A percentile compares a stretch with the other conserved stretches of the same genome.
These are phyloP conservation scores for Rhododendron griersonianum DNA, from an alignment of 148 eudicot species.

Conservation along the genomic window DNA sequence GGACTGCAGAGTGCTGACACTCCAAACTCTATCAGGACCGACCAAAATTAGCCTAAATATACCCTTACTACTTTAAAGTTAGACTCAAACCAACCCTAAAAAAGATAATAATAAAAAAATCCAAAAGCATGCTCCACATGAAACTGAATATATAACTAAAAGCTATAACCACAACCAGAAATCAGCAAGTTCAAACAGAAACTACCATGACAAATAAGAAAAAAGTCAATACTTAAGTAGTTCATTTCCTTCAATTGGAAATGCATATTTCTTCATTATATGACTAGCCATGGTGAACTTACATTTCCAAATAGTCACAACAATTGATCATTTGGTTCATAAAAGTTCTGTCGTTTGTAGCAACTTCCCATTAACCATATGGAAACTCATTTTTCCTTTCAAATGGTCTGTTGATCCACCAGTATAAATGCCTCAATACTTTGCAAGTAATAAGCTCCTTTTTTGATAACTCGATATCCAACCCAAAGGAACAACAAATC, in stretches of 20 bases:
- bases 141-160: background rate
- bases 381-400: background rate
- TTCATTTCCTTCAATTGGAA: background rate
- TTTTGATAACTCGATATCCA: background rate
- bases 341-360: background rate
- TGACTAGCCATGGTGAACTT: background rate
- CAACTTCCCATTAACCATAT: background rate
- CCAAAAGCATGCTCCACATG: background rate
- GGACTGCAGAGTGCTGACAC: background rate
- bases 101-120: background rate
- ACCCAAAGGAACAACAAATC: background rate
- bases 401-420: background rate
- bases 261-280: background rate
- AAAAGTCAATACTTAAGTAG: background rate
- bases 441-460: background rate
- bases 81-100: background rate
- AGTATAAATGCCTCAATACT: background rate
- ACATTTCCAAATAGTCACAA: background rate
- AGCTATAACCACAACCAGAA: background rate
- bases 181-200: background rate
- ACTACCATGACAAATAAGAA: background rate
- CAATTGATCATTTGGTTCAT: background rate
- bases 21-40: background rate
- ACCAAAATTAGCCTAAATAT: background rate
- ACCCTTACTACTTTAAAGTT: background rate